These are phyloP conservation scores for Microbotryomycetes sp. DNA, from an alignment of 1,284 basidiomycete species.

Conservation along the genomic window DNA sequence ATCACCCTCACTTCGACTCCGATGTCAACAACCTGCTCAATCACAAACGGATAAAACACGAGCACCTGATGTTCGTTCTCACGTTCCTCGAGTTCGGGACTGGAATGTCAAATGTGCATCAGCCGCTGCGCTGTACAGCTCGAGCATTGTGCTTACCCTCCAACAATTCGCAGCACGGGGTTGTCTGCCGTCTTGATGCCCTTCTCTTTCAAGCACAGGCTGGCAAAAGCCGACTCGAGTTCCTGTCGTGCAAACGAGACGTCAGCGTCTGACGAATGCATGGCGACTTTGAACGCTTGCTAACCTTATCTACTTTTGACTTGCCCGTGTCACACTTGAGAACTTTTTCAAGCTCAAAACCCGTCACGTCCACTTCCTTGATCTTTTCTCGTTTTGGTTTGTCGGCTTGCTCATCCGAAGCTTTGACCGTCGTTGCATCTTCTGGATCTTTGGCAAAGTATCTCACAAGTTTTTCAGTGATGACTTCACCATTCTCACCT, in stretches of 20 bases:
- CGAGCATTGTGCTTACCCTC: constrained; percentile 28
- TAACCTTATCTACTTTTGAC: constrained; percentile 22
- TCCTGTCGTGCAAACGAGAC: neutral
- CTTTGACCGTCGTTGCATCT: neutral
- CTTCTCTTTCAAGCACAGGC: constrained; percentile 17
- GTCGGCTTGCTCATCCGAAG: neutral
- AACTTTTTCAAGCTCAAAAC: constrained; percentile 25
- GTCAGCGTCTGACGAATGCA: neutral
- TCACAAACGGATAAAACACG: constrained; percentile 30
- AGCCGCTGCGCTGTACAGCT: neutral
- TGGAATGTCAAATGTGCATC: neutral
- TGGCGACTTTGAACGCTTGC: neutral
- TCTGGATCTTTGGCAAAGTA: constrained; percentile 15
- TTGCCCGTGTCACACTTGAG: constrained; percentile 27
- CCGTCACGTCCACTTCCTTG: constrained; percentile 31
- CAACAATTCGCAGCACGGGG: constrained; percentile 28
- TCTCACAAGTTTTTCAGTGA: constrained; percentile 11
- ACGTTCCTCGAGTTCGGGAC: constrained; percentile 30
- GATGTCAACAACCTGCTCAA: constrained; percentile 13
- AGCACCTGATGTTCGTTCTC: constrained; percentile 18
- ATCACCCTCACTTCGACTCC: constrained; percentile 4
- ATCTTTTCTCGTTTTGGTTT: constrained; percentile 8
- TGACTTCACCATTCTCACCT: constrained; percentile 8
- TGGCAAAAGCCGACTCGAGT: constrained; percentile 27
- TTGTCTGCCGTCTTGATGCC: constrained; percentile 22